Base-by-base conservation (phyloP, 2,329 filamentous ascomycete genomes). In the Ophiocordyceps unilateralis region DNA sequence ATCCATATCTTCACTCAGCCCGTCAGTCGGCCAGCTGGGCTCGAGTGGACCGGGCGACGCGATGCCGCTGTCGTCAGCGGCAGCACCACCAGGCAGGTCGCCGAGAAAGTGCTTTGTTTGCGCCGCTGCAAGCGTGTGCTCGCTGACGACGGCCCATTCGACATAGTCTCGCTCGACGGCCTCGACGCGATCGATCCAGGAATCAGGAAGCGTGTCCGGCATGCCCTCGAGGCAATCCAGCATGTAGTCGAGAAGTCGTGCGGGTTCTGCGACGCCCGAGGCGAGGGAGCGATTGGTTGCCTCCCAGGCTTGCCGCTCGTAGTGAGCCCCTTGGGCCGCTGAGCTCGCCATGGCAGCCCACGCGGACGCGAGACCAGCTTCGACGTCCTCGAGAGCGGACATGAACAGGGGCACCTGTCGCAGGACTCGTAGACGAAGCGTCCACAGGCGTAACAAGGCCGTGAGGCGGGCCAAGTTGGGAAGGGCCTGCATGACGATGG, bases 171-270 rank as follows among this genome's bases (percentile, higher is more conserved):
- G 67, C 58, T 98, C 91, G 5, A 93, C 67, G 0, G 64, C 62
- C 58, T 96, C 91, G 63, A 96, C 81, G 5, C 79, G 73, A 52
- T 93, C 85, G 44, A 96, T 76, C 91, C 89, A 98, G 23, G 66
- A 58, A 36, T 93, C 83, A 0, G 91, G 91, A 10, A 98, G 65
- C 0, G 82, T 85, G 53, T 98, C 91, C 38, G 81, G 70, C 43
- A 78, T 70, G 2, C 86, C 88, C 59, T 96, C 91, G 2, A 96
- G 68, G 26, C 76, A 72, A 59, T 98, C 88, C 14, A 98, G 70
- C 73, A 95, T 86, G 41, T 71, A 75, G 58, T 98, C 91, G 47
- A 96, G 68, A 34, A 78, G 72, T 40, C 72, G 72, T 0, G 85
- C 89, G 0, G 87, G 70, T 30, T 70, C 70, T 14, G 74, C 67